Evolutionary conservation across 805 yeast genomes (phyloP), one percentile per base, ranked within the genome.

Genomic region (Starmerella floris): DNA sequence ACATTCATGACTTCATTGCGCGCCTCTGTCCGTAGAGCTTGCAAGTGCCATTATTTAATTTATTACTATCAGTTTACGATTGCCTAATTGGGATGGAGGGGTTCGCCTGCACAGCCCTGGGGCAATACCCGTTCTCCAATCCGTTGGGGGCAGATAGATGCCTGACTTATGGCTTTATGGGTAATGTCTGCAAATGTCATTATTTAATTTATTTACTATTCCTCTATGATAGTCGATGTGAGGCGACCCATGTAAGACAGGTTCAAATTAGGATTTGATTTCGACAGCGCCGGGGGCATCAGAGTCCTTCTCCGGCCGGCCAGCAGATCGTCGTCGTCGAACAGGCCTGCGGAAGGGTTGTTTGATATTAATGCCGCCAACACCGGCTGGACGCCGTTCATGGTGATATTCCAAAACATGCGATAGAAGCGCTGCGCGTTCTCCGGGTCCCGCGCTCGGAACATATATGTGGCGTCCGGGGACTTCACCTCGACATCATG

Each of bases 401-500:
- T 30, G 19, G 43, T 45, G 5, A 53, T 37, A 1, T 53, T 38
- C 41, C 43, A 38, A 5, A 54, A 33, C 1, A 50, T 42, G 9
- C 44, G 34, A 44, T 34, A 50, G 34, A 53, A 49, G 35, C 46
- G 31, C 37, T 45, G 48, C 13, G 54, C 40, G 19, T 44, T 42
- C 16, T 49, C 52, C 8, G 51, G 35, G 22, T 46, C 52, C 16
- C 56, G 50, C 21, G 51, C 43, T 8, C 58, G 49, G 49, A 54
- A 52, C 57, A 54, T 54, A 39, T 44, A 54, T 8, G 51, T 54
- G 23, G 43, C 55, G 11, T 45, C 52, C 5, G 30, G 28, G 8
- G 51, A 30, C 17, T 49, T 43, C 13, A 54, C 41, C 44, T 54
- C 56, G 11, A 51, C 44, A 38, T 54, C 58, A 20, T 54, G 57